A percentile compares a stretch with the other conserved stretches of the same genome.
Evolutionary conservation across 352 stramenopile species (phyloP).

Genomic region (Phytophthora litchii): DNA sequence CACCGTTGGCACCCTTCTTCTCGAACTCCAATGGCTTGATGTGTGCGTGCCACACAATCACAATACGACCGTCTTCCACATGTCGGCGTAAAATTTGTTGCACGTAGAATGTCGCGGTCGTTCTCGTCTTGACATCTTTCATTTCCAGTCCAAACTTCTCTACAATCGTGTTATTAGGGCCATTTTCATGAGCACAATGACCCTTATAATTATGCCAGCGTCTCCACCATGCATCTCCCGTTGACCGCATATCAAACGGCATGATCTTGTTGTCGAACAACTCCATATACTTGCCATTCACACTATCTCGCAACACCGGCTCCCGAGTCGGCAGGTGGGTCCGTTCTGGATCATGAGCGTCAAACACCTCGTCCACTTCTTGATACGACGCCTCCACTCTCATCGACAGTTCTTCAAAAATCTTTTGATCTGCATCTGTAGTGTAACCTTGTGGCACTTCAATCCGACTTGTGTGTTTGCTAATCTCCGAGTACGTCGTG

Average conservation of each 20-base stretch:
- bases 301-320: slow-evolving; percentile 37
- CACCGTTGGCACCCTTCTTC: slow-evolving; percentile 34
- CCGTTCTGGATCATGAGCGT: slow-evolving; percentile 19
- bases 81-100: slow-evolving; percentile 61
- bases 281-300: slow-evolving; percentile 54
- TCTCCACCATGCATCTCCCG: slow-evolving; percentile 45
- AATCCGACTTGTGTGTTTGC: slow-evolving; percentile 31
- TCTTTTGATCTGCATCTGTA: slow-evolving; percentile 16
- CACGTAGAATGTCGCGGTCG: slow-evolving; percentile 51
- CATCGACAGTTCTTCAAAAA: slow-evolving; percentile 37
- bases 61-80: slow-evolving; percentile 53
- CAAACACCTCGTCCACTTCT: slow-evolving; percentile 41
- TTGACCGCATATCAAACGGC: slow-evolving; percentile 41
- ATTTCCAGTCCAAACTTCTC: slow-evolving; percentile 68
- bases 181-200: slow-evolving; percentile 27
- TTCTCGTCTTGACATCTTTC: slow-evolving; percentile 48
- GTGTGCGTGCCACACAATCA: slow-evolving; percentile 64
- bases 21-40: slow-evolving; percentile 64
- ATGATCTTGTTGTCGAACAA: slow-evolving; percentile 47
- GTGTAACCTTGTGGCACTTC: slow-evolving; percentile 24
- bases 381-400: slow-evolving; percentile 32
- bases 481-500: slow-evolving; percentile 29
- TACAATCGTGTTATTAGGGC: slow-evolving; percentile 54
- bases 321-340: slow-evolving; percentile 30
- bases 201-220: slow-evolving; percentile 39